Conservation (phyloP, 192 early-diverging fungal genomes). For the Chytriomyces sp. region DNA sequence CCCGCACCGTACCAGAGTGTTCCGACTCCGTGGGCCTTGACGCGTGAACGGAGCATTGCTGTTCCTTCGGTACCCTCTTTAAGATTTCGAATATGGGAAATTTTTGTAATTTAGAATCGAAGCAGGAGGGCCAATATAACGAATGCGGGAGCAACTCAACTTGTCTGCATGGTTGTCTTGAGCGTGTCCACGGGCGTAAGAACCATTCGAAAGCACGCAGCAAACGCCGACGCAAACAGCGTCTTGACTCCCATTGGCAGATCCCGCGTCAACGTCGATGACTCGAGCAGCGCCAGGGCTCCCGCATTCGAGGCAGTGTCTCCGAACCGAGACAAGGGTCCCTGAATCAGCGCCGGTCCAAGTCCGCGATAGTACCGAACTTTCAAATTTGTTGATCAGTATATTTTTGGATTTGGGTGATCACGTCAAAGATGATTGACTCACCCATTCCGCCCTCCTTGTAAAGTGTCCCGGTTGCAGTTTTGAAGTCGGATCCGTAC, state of each 20-base stretch:
- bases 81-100: background rate
- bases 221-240: constrained; percentile 40
- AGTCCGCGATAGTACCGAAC: constrained; percentile 52
- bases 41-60: constrained; percentile 28
- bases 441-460: constrained; percentile 48
- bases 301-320: constrained; percentile 56
- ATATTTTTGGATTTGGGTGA: background rate
- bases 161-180: constrained; percentile 53
- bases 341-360: constrained; percentile 50
- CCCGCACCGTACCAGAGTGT: constrained; percentile 52
- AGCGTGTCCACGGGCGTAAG: constrained; percentile 52
- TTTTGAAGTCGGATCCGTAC: constrained; percentile 34
- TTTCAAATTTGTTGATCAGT: background rate
- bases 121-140: background rate
- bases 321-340: constrained; percentile 51
- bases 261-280: constrained; percentile 30
- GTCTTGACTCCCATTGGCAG: constrained; percentile 48
- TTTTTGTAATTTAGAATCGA: background rate
- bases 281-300: constrained; percentile 45
- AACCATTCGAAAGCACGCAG: constrained; percentile 51
- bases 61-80: constrained; percentile 36
- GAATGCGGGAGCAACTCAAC: constrained; percentile 7
- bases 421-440: background rate
- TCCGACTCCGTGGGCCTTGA: constrained; percentile 42
- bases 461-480: constrained; percentile 44